Percentiles rank a stretch among this genome's conserved stretches.
Evolutionary conservation across 306 rosid genomes (phyloP).

Genomic region (Potentilla sterilis): DNA sequence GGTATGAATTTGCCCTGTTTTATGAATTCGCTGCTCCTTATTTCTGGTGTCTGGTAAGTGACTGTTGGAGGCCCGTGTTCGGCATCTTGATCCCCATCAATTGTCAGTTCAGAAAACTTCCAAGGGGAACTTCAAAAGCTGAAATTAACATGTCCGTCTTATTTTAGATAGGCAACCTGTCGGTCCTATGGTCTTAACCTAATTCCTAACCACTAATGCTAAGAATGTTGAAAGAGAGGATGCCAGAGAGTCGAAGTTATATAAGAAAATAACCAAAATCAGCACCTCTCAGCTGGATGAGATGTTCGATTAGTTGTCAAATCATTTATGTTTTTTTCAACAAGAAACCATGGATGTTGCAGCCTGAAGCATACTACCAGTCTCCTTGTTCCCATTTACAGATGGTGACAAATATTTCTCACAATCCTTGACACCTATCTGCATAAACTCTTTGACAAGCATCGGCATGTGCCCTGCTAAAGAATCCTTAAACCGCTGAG

Average conservation of each 20-base stretch:
- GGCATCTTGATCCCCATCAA: no score
- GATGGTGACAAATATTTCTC: slow-evolving; percentile 44
- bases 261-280: slow-evolving; percentile 19
- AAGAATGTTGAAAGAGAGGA: not conserved
- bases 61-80: no score
- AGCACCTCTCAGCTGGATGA: slow-evolving; percentile 17
- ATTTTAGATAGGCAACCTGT: no score
- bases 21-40: no score
- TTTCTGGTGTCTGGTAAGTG: no score
- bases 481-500: slow-evolving; percentile 44
- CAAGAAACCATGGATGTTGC: slow-evolving; percentile 33
- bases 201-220: not conserved
- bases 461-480: slow-evolving; percentile 30
- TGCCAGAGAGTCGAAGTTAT: not conserved
- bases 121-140: not conserved
- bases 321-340: slow-evolving; percentile 5
- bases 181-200: no score
- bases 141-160: not conserved
- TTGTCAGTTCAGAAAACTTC: not conserved
- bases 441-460: slow-evolving; percentile 47
- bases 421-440: slow-evolving; percentile 58
- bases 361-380: slow-evolving; percentile 23
- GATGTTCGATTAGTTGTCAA: slow-evolving; percentile 27
- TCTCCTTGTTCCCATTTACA: slow-evolving; percentile 12
- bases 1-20: no score